A percentile compares a stretch with the other conserved stretches of the same genome.
phyloP scores from a whole-genome alignment of 352 stramenopile species.

The Pythium myriotylum region DNA sequence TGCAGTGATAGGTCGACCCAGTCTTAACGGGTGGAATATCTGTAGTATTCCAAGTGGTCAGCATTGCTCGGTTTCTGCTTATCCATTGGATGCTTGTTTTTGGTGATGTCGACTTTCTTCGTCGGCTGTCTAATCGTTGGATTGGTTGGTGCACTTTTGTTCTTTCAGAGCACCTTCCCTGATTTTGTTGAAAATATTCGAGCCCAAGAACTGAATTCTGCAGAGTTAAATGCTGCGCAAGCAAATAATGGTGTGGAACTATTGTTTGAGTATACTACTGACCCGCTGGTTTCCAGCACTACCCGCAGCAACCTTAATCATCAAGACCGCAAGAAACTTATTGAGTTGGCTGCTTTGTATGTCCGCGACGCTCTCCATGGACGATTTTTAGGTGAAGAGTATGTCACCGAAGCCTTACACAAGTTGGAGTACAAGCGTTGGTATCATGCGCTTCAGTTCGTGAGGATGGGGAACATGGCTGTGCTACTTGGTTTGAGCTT shows the following conservation, averaged over 20 bases:
- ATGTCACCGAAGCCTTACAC: conserved; percentile 46
- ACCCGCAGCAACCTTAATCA: conserved; percentile 1
- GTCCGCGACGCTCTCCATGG: conserved; percentile 50
- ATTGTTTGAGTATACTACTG: too few relatives aligned
- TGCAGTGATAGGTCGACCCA: too few relatives aligned
- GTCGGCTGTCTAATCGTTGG: conserved; percentile 27
- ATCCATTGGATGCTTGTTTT: conserved; percentile 44
- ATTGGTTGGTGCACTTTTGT: conserved; percentile 29
- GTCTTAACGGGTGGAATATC: neutral
- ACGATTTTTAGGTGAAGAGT: conserved; percentile 52
- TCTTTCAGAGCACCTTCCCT: conserved; percentile 34
- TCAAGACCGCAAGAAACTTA: conserved; percentile 28
- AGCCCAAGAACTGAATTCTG: conserved; percentile 2
- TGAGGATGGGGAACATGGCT: conserved; percentile 47
- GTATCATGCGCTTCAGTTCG: conserved; percentile 49
- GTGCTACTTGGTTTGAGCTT: conserved; percentile 51
- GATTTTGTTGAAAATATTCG: conserved; percentile 33
- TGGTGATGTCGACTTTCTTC: conserved; percentile 50
- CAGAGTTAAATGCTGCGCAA: neutral
- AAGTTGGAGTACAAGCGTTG: conserved; percentile 53
- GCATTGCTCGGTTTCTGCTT: conserved; percentile 43
- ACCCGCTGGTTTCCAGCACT: too few relatives aligned
- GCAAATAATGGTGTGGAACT: neutral
- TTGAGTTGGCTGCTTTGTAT: conserved; percentile 51
- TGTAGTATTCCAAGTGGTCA: conserved; percentile 58